These are phyloP conservation scores for Canariomyces notabilis DNA, from an alignment of 2,329 filamentous ascomycete species.

Conservation along the genomic window DNA sequence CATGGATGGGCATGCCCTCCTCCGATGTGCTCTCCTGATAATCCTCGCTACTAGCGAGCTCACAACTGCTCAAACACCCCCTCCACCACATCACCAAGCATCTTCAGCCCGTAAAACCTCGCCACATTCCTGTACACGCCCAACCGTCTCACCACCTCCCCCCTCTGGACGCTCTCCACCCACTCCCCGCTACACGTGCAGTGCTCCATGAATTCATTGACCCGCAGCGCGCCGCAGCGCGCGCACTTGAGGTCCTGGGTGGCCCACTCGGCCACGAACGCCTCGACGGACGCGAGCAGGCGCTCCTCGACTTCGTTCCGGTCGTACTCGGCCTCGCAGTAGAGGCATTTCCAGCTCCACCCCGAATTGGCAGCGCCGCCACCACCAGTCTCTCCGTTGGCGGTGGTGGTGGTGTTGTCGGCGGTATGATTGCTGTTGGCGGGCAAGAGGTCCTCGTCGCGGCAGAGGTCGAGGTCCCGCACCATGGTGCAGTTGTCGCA, in stretches of 20 bases:
- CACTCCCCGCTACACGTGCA: conserved; percentile 89
- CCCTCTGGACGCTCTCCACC: conserved; percentile 64
- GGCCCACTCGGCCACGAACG: conserved; percentile 71
- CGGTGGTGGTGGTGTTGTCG: conserved; percentile 66
- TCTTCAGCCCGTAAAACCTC: conserved; percentile 71
- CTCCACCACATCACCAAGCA: conserved; percentile 71
- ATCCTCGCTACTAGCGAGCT: no score
- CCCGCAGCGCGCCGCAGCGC: conserved; percentile 64
- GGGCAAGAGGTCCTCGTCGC: conserved; percentile 75
- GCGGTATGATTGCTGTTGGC: conserved; percentile 64
- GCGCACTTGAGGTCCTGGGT: conserved; percentile 84
- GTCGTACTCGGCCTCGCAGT: conserved; percentile 72
- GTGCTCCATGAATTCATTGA: conserved; percentile 95
- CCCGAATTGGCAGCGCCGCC: conserved; percentile 23
- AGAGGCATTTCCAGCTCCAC: conserved; percentile 67
- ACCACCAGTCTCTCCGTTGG: conserved; percentile 20
- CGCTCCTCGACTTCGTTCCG: conserved; percentile 78
- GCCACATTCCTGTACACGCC: conserved; percentile 70
- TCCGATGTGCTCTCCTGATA: no score
- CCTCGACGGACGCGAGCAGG: conserved; percentile 71
- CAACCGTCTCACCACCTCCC: conserved; percentile 60
- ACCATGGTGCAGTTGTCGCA: conserved; percentile 89
- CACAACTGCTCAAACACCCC: conserved; percentile 51
- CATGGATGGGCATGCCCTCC: no score
- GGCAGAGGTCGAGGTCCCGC: conserved; percentile 85